Evolutionary conservation across 2,329 filamentous ascomycete species (phyloP), one percentile per base, ranked within the genome.

Genomic region (Aspergillus sp.): DNA sequence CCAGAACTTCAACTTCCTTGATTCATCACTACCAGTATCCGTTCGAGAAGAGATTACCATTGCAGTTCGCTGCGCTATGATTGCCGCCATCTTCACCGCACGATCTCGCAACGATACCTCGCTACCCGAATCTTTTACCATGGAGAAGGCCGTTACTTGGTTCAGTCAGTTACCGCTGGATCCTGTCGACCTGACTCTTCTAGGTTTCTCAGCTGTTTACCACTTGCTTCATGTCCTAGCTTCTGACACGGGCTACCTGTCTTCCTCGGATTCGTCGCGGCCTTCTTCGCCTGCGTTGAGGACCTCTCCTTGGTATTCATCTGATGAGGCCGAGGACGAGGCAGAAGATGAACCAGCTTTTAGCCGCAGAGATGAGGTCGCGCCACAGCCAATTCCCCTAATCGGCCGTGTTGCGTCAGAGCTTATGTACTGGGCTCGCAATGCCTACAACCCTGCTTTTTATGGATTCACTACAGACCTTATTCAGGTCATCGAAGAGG

Each of bases 1-100:
- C 64, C 77, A 69, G 34, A 72, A 66, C 55, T 77, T 74, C 28
- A 76, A 79, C 67, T 79, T 88, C 62, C 79, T 83, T 34, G 83
- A 85, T 64, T 82, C 82, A 0, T 85, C 85, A 1, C 80, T 86
- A 1, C 82, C 85, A 2, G 66, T 77, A 15, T 79, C 78, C 1
- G 77, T 80, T 11, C 74, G 79, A 7, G 79, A 82, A 5, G 86
- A 88, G 62, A 82, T 88, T 11, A 79, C 80, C 56, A 84, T 83
- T 56, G 83, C 85, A 4, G 81, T 88, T 45, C 85, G 84, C 7
- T 80, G 87, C 48, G 85, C 85, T 11, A 87, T 87, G 74, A 84
- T 86, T 60, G 81, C 85, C 1, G 79, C 81, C 3, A 80, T 87
- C 9, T 73, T 83, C 49, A 78, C 79, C 4, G 74, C 73, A 6